Evolutionary conservation across 2,329 filamentous ascomycete genomes (phyloP).

Genomic region (Fusarium ramigenum): DNA sequence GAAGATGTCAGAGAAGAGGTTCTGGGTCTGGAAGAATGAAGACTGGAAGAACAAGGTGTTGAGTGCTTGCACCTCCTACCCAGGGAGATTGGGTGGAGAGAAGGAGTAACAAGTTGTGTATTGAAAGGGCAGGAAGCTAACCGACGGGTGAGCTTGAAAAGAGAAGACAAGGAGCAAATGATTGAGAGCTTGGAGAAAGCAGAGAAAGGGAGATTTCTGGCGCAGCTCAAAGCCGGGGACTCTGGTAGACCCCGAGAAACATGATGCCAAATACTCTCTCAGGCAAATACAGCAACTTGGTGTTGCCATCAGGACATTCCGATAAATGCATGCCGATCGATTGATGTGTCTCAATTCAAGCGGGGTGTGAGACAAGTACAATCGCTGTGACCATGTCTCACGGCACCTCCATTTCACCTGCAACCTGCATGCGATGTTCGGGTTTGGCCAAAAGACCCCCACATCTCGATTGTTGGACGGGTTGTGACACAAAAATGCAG

Average conservation of each 20-base stretch:
- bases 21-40: no score
- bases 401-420: not conserved
- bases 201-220: not conserved
- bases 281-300: fast-evolving
- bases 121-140: not conserved
- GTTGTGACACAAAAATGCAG: not conserved
- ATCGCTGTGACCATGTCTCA: not conserved
- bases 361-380: not conserved
- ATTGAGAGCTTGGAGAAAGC: not conserved
- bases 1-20: no score
- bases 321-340: not conserved
- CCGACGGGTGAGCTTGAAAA: fast-evolving
- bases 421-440: not conserved
- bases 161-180: not conserved
- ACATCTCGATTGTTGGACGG: not conserved
- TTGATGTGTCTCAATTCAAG: fast-evolving
- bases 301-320: not conserved
- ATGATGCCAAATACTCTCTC: fast-evolving
- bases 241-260: not conserved
- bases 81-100: fast-evolving
- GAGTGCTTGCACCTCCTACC: not conserved
- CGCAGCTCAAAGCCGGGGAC: not conserved
- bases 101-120: not conserved
- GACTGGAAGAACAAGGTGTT: not conserved
- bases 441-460: not conserved